Evolutionary conservation across 148 eudicot genomes (phyloP), one percentile per base, ranked within the genome.

Genomic region (Rheum nobile): DNA sequence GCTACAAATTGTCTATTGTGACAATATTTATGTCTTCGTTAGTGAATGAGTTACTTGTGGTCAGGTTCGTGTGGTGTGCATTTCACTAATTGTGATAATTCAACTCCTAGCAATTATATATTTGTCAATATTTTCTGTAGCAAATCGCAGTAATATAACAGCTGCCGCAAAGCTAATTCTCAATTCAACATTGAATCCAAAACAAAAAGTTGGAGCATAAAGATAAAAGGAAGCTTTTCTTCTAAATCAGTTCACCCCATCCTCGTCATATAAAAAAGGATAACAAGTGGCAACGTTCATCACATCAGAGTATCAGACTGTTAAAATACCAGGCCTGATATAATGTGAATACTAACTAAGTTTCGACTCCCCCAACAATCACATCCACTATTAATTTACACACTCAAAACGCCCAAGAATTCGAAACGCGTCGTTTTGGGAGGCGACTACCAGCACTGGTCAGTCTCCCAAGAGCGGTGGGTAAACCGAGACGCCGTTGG

Each of bases 381-480:
- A n/a, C n/a, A n/a, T n/a, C n/a, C 22, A 52, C 59, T 52, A 6
- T 52, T 7, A 2, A 55, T 55, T 24, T 55, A 55, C 63, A 55
- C 28, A 8, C 55, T 11, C 50, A 48, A 29, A 59, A 54, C 29
- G 11, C 6, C 35, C 35, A 12, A 13, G 22, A 61, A 13, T 0
- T 61, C 35, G 37, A 61, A 61, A 28, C 67, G 67, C 67, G 1
- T 13, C 67, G 67, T 61, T 61, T 61, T 61, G 67, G 1, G 55
- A 48, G 6, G 55, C 24, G 8, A 55, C 38, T 50, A 89, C 96
- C 91, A 90, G 75, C 96, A 90, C 80, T 90, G 92, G 44, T 88
- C 92, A 12, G 89, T 83, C 79, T 90, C 92, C 96, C 92, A 90
- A 73, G 83, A 85, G 48, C 72, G 42, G 35, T n/a, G 31, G 13